Conservation (phyloP, 208 protist species). For the Trypanosoma avium region DNA sequence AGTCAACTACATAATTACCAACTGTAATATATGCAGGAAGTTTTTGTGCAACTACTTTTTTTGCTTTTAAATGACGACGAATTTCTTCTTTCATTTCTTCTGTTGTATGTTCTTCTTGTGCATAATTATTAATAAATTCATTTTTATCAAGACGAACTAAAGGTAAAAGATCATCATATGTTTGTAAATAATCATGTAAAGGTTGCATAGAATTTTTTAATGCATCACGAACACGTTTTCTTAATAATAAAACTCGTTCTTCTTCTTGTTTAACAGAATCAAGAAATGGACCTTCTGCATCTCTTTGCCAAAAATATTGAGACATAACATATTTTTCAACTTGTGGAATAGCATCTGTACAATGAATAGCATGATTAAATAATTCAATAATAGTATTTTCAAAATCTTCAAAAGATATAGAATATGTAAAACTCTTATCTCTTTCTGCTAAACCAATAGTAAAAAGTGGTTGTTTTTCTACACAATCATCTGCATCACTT, state of each 20-base stretch:
- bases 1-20: slow-evolving; percentile 95
- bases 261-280: slow-evolving; percentile 87
- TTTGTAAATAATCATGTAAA: slow-evolving; percentile 84
- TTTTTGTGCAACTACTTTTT: slow-evolving; percentile 84
- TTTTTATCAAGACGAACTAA: slow-evolving; percentile 87
- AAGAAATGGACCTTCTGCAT: slow-evolving; percentile 90
- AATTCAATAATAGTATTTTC: slow-evolving; percentile 83
- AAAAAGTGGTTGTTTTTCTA: slow-evolving; percentile 94
- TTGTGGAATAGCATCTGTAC: slow-evolving; percentile 90
- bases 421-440: slow-evolving; percentile 85
- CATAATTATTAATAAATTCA: slow-evolving; percentile 86
- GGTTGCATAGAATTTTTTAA: slow-evolving; percentile 77
- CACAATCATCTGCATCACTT: slow-evolving; percentile 90
- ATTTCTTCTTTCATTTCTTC: slow-evolving; percentile 94
- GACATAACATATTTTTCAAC: slow-evolving; percentile 94
- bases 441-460: slow-evolving; percentile 87
- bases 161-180: slow-evolving; percentile 90
- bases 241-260: slow-evolving; percentile 73
- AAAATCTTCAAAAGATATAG: slow-evolving; percentile 85
- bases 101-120: slow-evolving; percentile 77
- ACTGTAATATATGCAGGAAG: slow-evolving; percentile 92
- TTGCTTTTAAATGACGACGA: slow-evolving; percentile 83
- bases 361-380: slow-evolving; percentile 87
- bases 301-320: slow-evolving; percentile 92
- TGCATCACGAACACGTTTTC: slow-evolving; percentile 61